phyloP scores from a whole-genome alignment of 1,284 basidiomycete genomes.

The Neonothopanus nambi region DNA sequence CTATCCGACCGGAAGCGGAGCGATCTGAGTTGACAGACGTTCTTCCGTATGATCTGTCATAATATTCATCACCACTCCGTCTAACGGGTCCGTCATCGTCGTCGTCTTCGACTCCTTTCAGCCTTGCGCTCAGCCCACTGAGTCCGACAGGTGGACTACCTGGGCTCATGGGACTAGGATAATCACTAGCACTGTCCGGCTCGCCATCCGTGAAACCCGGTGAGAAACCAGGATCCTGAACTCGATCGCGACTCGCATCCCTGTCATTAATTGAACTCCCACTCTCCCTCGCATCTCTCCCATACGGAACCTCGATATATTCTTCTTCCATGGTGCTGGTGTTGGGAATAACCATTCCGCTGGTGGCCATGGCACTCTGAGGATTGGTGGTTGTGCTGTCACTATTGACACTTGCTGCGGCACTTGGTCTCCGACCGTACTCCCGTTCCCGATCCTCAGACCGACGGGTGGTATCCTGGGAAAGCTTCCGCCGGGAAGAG shows the following conservation, averaged over 20 bases:
- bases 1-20: slow-evolving; percentile 40
- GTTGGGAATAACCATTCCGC: slow-evolving; percentile 88
- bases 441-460: slow-evolving; percentile 47
- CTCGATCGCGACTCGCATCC: slow-evolving; percentile 35
- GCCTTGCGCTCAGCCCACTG: slow-evolving; percentile 60
- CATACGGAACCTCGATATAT: slow-evolving; percentile 93
- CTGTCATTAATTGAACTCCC: slow-evolving; percentile 52
- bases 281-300: slow-evolving; percentile 65
- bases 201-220: slow-evolving; percentile 48
- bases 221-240: slow-evolving; percentile 29
- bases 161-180: slow-evolving; percentile 41
- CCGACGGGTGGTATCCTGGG: slow-evolving; percentile 56
- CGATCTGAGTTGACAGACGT: slow-evolving; percentile 63
- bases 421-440: slow-evolving; percentile 54
- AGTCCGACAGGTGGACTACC: slow-evolving; percentile 55
- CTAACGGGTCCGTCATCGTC: slow-evolving; percentile 42
- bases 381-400: slow-evolving; percentile 54
- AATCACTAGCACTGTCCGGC: slow-evolving; percentile 55
- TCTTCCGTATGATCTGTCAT: slow-evolving; percentile 64
- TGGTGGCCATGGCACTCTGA: slow-evolving; percentile 73
- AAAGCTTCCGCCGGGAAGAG: slow-evolving; percentile 48
- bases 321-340: slow-evolving; percentile 96
- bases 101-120: slow-evolving; percentile 56
- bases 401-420: slow-evolving; percentile 53
- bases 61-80: slow-evolving; percentile 66